A percentile compares a stretch with the other conserved stretches of the same genome.
Evolutionary conservation across 306 rosid species (phyloP).

Genomic region (Glycine tomentella): DNA sequence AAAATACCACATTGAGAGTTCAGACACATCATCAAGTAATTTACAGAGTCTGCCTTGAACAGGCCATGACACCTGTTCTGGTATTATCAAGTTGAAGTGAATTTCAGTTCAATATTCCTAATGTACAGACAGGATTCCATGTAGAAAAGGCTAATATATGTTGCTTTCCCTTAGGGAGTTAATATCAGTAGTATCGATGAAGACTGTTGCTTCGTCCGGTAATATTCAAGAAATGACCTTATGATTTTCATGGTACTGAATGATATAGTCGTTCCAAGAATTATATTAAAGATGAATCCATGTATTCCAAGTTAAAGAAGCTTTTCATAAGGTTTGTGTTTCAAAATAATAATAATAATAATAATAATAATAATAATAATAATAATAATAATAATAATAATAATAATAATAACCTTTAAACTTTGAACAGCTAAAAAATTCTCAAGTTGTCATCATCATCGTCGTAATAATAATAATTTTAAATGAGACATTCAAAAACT

Average conservation of each 20-base stretch:
- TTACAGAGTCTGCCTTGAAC: conserved; percentile 34
- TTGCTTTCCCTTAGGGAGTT: neutral
- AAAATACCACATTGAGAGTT: conserved; percentile 37
- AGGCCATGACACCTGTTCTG: conserved; percentile 26
- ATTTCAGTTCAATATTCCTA: conserved; percentile 32
- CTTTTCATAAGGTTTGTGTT: neutral
- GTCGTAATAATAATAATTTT: neutral
- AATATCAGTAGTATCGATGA: conserved; percentile 12
- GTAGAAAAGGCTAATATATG: neutral
- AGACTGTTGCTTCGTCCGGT: neutral
- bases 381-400: too few relatives aligned
- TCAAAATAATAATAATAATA: neutral
- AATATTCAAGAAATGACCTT: neutral
- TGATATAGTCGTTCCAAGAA: conserved; percentile 11
- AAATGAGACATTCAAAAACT: too few relatives aligned
- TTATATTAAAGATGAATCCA: conserved; percentile 1
- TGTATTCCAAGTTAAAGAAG: neutral
- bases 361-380: neutral
- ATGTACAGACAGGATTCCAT: conserved; percentile 4
- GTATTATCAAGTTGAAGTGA: conserved; percentile 25
- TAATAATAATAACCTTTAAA: neutral
- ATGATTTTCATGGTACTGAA: conserved; percentile 1
- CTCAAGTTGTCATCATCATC: neutral
- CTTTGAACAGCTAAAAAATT: neutral
- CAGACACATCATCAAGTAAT: conserved; percentile 33